Base-by-base conservation (phyloP, 163 green algal species). In the Smithsoniella earleae region DNA sequence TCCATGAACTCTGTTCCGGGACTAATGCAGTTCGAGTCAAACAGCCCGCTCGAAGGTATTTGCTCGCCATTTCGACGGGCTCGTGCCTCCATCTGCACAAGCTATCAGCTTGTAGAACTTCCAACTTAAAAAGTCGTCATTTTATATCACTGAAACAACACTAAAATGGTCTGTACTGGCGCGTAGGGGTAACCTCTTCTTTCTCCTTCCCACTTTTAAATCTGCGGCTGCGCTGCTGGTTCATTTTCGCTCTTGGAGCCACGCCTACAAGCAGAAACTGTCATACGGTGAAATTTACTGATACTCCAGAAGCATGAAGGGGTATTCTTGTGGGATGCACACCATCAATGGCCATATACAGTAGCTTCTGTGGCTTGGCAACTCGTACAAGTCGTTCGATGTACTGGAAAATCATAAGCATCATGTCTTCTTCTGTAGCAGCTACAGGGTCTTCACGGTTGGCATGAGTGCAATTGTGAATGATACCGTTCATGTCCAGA, bases 221-320 rank as follows among this genome's bases (percentile, higher is more conserved):
- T n/a, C 94, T 86, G 20, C 94, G 82, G 6, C 86, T 92, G 4
- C 94, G 87, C 84, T 98, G 94, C 85, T 98, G 94, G 80, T 98
- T 98, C 93, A 98, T 98, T 86, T 98, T 98, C 27, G 94, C 94
- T 27, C 94, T 83, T 0, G 94, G 94, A 0, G 94, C 94, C 31
- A 97, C 92, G 66, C 94, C 93, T 77, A 77, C 10, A 79, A 16
- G 16, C 34, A 10, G 25, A 84, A 27, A n/a, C n/a, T n/a, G n/a
- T n/a, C n/a, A n/a, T n/a, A n/a, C 2, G 2, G 1, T n/a, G 74
- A 78, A 82, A 78, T n/a, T 27, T 55, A 55, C 20, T 55, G 20
- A n/a, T n/a, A n/a, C n/a, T n/a, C n/a, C n/a, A n/a, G n/a, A n/a
- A n/a, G n/a, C n/a, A n/a, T n/a, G n/a, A n/a, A n/a, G 44, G 44